Conservation (phyloP, 352 stramenopile genomes). For the Phytophthora foliorum region DNA sequence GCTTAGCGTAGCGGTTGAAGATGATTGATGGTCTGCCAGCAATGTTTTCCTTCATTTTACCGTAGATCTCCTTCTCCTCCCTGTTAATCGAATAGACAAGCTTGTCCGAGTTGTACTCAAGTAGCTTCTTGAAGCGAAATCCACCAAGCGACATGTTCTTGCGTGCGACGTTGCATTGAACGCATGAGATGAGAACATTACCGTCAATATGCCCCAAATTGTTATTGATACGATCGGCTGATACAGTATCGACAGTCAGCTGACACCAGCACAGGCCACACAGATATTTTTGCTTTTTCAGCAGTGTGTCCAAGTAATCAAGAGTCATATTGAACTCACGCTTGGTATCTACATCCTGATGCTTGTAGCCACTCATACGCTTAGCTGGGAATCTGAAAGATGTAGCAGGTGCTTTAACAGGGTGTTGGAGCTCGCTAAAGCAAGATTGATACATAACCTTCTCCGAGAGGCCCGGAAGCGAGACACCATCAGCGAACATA, state of each 20-base stretch:
- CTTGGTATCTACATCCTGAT: slow-evolving; percentile 30
- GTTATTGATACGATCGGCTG: slow-evolving; percentile 30
- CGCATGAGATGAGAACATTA: slow-evolving; percentile 29
- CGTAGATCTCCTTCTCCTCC: slow-evolving; percentile 13
- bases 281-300: slow-evolving; percentile 28
- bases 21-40: neutral
- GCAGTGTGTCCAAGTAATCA: slow-evolving; percentile 24
- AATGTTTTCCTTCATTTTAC: slow-evolving; percentile 14
- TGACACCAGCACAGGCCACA: slow-evolving; percentile 29
- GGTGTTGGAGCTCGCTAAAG: slow-evolving; percentile 21
- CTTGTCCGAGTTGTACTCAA: slow-evolving; percentile 24
- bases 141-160: slow-evolving; percentile 37
- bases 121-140: slow-evolving; percentile 31
- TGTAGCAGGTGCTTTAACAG: neutral
- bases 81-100: slow-evolving; percentile 13
- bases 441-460: slow-evolving; percentile 43
- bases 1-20: slow-evolving; percentile 20
- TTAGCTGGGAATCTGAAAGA: slow-evolving; percentile 26
- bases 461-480: slow-evolving; percentile 22
- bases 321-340: slow-evolving; percentile 30
- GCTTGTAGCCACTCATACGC: slow-evolving; percentile 30
- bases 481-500: slow-evolving; percentile 32
- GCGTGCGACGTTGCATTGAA: slow-evolving; percentile 33
- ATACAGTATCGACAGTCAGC: slow-evolving; percentile 29
- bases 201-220: slow-evolving; percentile 4